Conservation (phyloP, 2,329 filamentous ascomycete genomes). For the Monilinia fructigena region DNA sequence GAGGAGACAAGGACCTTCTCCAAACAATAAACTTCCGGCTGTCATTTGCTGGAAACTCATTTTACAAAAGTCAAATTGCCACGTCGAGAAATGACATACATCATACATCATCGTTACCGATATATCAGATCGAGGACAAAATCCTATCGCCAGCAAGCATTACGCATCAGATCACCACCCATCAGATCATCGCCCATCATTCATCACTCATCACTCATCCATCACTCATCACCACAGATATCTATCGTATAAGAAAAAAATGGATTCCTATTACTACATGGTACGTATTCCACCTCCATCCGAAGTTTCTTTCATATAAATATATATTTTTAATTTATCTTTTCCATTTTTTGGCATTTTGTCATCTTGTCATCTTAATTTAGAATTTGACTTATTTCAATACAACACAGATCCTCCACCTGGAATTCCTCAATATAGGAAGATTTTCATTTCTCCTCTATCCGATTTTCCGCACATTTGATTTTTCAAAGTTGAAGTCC, state of each 20-base stretch:
- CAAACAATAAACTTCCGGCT: constrained; percentile 8
- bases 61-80: background rate
- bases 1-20: background rate
- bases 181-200: background rate
- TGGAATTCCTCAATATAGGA: background rate
- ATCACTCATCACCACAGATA: too few species aligned
- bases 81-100: background rate
- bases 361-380: background rate
- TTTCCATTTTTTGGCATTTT: background rate
- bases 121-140: background rate
- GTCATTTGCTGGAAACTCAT: background rate
- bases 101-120: background rate
- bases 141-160: background rate
- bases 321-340: too few species aligned
- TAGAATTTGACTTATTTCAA: background rate
- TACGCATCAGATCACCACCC: too few species aligned
- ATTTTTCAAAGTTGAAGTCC: background rate
- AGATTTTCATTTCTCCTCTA: background rate
- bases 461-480: background rate
- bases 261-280: background rate
- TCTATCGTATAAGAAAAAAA: background rate
- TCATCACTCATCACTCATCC: too few species aligned
- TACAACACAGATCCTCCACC: background rate
- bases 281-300: background rate
- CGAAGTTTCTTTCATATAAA: background rate